phyloP scores from a whole-genome alignment of 768 basidiomycete species.

The Leccinum rimulosum region DNA sequence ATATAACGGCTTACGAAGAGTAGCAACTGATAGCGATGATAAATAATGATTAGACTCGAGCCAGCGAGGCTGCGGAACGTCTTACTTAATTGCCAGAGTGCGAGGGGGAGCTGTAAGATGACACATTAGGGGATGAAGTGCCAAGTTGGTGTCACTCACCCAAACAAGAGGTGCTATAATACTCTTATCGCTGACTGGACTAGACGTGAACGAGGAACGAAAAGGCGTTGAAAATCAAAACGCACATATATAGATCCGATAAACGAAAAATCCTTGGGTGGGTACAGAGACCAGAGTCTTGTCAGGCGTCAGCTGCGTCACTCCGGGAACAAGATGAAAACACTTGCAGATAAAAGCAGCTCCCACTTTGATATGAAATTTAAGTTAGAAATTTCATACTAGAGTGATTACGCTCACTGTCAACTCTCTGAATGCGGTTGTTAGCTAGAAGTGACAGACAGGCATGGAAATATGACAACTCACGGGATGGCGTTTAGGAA shows the following conservation, averaged over 20 bases:
- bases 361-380: not conserved
- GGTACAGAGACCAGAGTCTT: not conserved
- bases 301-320: not conserved
- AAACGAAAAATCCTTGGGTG: conserved; percentile 1
- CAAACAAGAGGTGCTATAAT: conserved; percentile 5
- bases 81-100: conserved; percentile 4
- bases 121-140: not conserved
- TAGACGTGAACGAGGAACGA: not conserved
- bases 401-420: not conserved
- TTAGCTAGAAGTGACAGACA: not conserved
- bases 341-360: not conserved
- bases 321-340: not conserved
- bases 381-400: not conserved
- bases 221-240: too few species aligned
- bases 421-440: not conserved
- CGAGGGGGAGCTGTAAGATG: not conserved
- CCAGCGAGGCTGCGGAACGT: not conserved
- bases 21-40: not conserved
- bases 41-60: not conserved
- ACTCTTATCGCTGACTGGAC: conserved; percentile 1
- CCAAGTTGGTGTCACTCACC: not conserved
- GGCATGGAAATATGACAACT: not conserved
- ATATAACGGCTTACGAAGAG: not conserved
- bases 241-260: conserved; percentile 2
- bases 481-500: not conserved